Conservation (phyloP, 129 eudicot species). For the Daucus carota region DNA sequence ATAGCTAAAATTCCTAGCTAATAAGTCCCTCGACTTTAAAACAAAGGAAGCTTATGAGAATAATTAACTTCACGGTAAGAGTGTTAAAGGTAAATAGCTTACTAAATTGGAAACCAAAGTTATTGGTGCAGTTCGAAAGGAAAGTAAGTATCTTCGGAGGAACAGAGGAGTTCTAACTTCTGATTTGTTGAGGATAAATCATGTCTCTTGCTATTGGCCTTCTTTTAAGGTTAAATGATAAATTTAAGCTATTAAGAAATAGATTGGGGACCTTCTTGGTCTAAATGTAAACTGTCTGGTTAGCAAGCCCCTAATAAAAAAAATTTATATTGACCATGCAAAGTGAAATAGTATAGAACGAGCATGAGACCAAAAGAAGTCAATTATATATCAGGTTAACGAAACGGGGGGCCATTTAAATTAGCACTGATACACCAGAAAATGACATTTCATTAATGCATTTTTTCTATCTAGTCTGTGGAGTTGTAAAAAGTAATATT, state of each 20-base stretch:
- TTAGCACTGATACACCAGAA: neutral
- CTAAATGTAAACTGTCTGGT: neutral
- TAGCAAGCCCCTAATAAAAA: neutral
- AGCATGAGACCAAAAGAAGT: neutral
- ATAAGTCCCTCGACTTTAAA: neutral
- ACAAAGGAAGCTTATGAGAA: neutral
- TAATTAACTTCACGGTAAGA: neutral
- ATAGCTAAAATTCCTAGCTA: no score
- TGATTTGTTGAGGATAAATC: neutral
- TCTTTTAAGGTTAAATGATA: neutral
- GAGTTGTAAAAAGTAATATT: neutral
- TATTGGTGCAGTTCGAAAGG: neutral
- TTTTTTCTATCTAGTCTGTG: neutral
- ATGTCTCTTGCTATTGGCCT: neutral
- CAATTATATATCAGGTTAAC: neutral
- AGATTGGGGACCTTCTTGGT: neutral
- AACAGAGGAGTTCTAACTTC: neutral
- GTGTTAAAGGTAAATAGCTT: neutral
- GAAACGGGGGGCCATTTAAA: neutral
- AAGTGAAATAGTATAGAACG: neutral
- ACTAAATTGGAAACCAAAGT: neutral
- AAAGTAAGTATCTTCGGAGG: neutral
- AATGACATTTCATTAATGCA: neutral
- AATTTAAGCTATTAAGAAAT: no score
- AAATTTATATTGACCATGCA: neutral